A percentile compares a stretch with the other conserved stretches of the same genome.
Evolutionary conservation across 108 stramenopile genomes (phyloP).

Genomic region (Fistulifera pelliculosa): DNA sequence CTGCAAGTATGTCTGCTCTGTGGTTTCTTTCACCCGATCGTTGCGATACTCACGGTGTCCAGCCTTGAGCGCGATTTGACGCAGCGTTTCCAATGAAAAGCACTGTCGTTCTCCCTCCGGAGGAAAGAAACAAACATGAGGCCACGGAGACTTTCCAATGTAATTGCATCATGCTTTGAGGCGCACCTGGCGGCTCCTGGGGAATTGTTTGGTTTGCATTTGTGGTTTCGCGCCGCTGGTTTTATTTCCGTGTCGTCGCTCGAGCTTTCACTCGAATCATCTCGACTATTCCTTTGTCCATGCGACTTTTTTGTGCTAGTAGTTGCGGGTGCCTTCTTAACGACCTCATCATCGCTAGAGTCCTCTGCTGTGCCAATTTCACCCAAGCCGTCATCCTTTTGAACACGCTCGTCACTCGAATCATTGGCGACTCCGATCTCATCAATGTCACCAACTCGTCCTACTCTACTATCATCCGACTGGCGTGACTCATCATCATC

Average conservation of each 20-base stretch:
- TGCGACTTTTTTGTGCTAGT: conserved; percentile 1
- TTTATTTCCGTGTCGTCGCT: background rate
- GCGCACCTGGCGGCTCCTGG: conserved; percentile 28
- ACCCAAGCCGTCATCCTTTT: conserved; percentile 24
- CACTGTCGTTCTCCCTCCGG: conserved; percentile 63
- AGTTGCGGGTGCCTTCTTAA: conserved; percentile 7
- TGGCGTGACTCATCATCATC: conserved; percentile 3
- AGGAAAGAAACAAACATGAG: conserved; percentile 62
- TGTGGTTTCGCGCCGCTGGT: background rate
- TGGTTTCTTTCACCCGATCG: conserved; percentile 11
- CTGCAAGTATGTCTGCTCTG: conserved; percentile 46
- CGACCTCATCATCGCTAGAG: conserved; percentile 12
- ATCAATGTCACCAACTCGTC: no score
- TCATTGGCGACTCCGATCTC: background rate
- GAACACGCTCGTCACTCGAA: conserved; percentile 1
- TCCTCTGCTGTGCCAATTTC: conserved; percentile 23
- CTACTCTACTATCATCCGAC: conserved; percentile 6
- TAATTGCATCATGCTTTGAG: conserved; percentile 55
- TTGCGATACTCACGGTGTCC: conserved; percentile 14
- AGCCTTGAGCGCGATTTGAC: conserved; percentile 48
- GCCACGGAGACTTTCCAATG: conserved; percentile 39
- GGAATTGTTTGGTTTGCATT: background rate
- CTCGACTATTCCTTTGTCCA: conserved; percentile 1
- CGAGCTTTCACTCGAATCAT: conserved; percentile 2
- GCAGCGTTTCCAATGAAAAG: conserved; percentile 73